phyloP scores from a whole-genome alignment of 305 asterid species.

The Solanum hybrid region DNA sequence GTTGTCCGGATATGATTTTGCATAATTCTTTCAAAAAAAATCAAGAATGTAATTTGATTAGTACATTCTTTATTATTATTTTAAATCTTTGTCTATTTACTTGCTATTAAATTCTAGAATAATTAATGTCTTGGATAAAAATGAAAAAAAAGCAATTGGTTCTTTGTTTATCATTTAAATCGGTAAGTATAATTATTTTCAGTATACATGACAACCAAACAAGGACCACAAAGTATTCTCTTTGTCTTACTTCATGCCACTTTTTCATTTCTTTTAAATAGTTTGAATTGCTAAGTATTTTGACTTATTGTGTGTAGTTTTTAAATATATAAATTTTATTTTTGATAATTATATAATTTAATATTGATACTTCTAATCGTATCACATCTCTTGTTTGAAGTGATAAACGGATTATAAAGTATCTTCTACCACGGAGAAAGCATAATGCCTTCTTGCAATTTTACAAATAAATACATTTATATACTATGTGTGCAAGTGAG shows the following conservation, averaged over 20 bases:
- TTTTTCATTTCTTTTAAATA: background rate
- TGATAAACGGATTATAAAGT: background rate
- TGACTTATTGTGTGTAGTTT: background rate
- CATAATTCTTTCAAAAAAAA: background rate
- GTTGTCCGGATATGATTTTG: background rate
- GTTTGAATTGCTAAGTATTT: background rate
- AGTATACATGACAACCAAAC: background rate
- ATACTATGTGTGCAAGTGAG: background rate
- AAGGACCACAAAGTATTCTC: background rate
- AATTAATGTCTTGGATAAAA: background rate
- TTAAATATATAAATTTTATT: background rate
- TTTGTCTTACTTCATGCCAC: background rate
- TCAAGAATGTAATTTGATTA: background rate
- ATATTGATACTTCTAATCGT: background rate
- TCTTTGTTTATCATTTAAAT: background rate
- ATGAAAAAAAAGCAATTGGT: background rate
- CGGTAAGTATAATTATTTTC: background rate
- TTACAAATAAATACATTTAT: background rate
- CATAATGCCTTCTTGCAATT: background rate
- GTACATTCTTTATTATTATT: background rate
- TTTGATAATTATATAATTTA: background rate
- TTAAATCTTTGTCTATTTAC: background rate
- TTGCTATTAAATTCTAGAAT: background rate
- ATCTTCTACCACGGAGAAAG: background rate
- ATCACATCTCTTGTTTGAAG: background rate